These are phyloP conservation scores for Phellinidium pouzarii DNA, from an alignment of 1,284 basidiomycete species.

Conservation along the genomic window DNA sequence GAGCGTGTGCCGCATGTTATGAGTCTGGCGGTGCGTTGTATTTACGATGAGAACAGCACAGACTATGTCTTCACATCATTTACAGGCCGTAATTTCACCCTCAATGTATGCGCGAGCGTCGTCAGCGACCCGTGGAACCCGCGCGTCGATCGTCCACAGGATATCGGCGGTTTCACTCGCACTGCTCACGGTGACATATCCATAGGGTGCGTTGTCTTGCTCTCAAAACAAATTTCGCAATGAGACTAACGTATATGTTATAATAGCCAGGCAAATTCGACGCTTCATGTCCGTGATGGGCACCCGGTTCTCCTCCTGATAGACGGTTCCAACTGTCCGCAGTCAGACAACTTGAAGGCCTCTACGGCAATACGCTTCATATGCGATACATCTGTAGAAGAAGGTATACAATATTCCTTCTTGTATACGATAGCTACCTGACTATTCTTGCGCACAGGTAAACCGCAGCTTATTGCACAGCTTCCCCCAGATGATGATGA, in stretches of 20 bases:
- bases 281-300: constrained; percentile 43
- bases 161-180: constrained; percentile 58
- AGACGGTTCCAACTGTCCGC: constrained; percentile 54
- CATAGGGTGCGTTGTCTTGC: constrained; percentile 49
- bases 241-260: not conserved
- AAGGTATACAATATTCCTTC: constrained; percentile 33
- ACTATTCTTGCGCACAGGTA: no score
- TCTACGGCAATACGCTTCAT: constrained; percentile 61
- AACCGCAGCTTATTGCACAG: constrained; percentile 52
- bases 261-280: constrained; percentile 52
- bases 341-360: constrained; percentile 40
- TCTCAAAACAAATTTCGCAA: not conserved
- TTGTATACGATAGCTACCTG: no score
- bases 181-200: constrained; percentile 61
- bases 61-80: constrained; percentile 52
- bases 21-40: not conserved
- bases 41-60: constrained; percentile 36
- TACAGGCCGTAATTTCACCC: constrained; percentile 39
- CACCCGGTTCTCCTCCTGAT: constrained; percentile 43
- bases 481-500: constrained; percentile 55
- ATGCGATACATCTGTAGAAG: constrained; percentile 50
- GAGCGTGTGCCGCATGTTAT: constrained; percentile 17
- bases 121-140: constrained; percentile 50
- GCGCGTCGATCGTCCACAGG: constrained; percentile 42
- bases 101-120: constrained; percentile 61